phyloP scores from a whole-genome alignment of 1,284 basidiomycete species.

The Ceratobasidium papillatum region DNA sequence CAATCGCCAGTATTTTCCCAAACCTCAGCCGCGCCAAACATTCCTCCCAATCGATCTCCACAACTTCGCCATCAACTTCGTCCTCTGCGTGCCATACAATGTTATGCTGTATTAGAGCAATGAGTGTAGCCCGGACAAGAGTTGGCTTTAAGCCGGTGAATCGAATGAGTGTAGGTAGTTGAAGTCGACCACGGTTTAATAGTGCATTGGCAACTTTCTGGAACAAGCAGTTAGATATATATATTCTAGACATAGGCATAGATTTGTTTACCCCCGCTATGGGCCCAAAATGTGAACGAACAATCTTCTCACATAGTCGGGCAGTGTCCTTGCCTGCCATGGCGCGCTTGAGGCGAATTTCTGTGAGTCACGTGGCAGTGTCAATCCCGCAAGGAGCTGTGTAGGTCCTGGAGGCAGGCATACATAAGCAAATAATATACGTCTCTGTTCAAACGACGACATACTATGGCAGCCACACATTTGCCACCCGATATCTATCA shows the following conservation, averaged over 20 bases:
- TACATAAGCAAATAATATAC: background rate
- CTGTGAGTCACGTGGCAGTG: conserved; percentile 31
- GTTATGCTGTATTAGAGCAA: conserved; percentile 92
- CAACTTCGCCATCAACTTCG: conserved; percentile 77
- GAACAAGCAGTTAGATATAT: conserved; percentile 18
- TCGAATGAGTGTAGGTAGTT: conserved; percentile 74
- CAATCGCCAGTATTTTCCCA: conserved; percentile 78
- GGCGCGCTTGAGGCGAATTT: conserved; percentile 23
- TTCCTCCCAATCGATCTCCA: conserved; percentile 81
- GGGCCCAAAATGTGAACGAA: conserved; percentile 81
- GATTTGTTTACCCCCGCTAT: conserved; percentile 69
- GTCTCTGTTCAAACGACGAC: background rate
- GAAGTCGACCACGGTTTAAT: conserved; percentile 85
- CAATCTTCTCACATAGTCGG: conserved; percentile 76
- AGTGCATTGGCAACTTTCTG: conserved; percentile 84
- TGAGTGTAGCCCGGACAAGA: conserved; percentile 74
- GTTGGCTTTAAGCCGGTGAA: conserved; percentile 67
- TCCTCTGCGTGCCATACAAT: conserved; percentile 83
- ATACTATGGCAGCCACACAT: conserved; percentile 17
- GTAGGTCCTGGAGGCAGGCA: conserved; percentile 5
- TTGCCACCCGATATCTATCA: conserved; percentile 21
- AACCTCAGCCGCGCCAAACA: conserved; percentile 81
- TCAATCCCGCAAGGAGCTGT: background rate
- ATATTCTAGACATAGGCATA: conserved; percentile 3
- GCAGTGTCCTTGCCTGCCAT: conserved; percentile 80